Percentiles rank a stretch among this genome's conserved stretches.
Conservation (phyloP, 805 yeast species). For the Zygoascus bituminiphila region DNA sequence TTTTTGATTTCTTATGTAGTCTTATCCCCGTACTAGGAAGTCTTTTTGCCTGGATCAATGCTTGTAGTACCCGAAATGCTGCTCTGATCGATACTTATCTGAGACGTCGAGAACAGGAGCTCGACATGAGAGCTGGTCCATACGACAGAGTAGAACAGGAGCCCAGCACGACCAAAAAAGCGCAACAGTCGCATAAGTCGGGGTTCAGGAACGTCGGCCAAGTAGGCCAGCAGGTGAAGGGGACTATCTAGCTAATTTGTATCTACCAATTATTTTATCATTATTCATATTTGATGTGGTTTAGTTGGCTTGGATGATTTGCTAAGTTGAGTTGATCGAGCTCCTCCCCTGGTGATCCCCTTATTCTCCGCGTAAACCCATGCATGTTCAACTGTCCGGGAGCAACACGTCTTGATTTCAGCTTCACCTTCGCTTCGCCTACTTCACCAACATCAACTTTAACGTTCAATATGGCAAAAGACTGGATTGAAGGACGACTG, state of each 20-base stretch:
- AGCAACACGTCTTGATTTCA: no score
- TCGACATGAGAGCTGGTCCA: constrained; percentile 13
- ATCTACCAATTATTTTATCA: no score
- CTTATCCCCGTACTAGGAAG: constrained; percentile 77
- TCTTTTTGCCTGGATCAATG: constrained; percentile 70
- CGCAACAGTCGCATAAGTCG: background rate
- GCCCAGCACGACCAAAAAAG: constrained; percentile 2
- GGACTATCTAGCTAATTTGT: no score
- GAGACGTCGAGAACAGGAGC: constrained; percentile 19
- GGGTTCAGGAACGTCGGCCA: no score
- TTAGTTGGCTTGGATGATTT: no score
- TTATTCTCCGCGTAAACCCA: no score
- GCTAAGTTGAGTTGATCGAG: no score
- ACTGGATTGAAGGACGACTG: constrained; percentile 34
- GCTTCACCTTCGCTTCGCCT: background rate
- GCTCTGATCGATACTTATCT: constrained; percentile 58
- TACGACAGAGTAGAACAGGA: constrained; percentile 12
- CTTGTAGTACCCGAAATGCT: constrained; percentile 85
- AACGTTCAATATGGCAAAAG: background rate
- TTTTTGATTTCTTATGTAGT: constrained; percentile 64
- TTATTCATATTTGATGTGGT: no score
- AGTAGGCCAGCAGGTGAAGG: constrained; percentile 1
- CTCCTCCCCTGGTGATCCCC: no score
- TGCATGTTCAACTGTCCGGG: no score
- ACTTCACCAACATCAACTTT: background rate